These are phyloP conservation scores for Backusella sp. DNA, from an alignment of 192 early-diverging fungal genomes.

Conservation along the genomic window DNA sequence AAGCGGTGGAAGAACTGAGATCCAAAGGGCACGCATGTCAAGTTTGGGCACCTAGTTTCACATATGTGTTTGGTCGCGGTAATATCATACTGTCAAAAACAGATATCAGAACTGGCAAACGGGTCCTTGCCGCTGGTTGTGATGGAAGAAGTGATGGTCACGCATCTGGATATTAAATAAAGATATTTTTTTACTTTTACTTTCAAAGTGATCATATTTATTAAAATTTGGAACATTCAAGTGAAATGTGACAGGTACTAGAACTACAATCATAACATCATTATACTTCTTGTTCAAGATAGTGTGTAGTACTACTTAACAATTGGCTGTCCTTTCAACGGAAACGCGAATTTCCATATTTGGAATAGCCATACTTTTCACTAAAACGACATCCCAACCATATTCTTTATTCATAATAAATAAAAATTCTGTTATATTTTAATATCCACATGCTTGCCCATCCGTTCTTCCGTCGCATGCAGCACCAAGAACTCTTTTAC, in stretches of 20 bases:
- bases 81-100: conserved; percentile 58
- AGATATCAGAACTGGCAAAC: conserved; percentile 39
- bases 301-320: no score
- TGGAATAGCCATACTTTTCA: no score
- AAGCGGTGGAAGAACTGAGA: conserved; percentile 45
- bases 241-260: no score
- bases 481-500: conserved; percentile 42
- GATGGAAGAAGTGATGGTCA: conserved; percentile 61
- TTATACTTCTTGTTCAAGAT: no score
- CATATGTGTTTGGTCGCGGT: conserved; percentile 68
- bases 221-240: no score
- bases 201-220: no score
- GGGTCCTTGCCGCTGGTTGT: conserved; percentile 49
- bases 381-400: neutral
- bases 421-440: neutral
- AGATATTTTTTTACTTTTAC: no score
- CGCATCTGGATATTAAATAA: conserved; percentile 46
- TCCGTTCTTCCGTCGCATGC: conserved; percentile 58
- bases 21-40: conserved; percentile 58
- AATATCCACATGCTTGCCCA: conserved; percentile 54
- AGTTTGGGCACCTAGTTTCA: conserved; percentile 37
- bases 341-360: no score
- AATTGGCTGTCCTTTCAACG: no score
- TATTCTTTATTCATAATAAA: neutral
- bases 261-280: no score